These are phyloP conservation scores for Candida sonorensis DNA, from an alignment of 805 yeast species.

Conservation along the genomic window DNA sequence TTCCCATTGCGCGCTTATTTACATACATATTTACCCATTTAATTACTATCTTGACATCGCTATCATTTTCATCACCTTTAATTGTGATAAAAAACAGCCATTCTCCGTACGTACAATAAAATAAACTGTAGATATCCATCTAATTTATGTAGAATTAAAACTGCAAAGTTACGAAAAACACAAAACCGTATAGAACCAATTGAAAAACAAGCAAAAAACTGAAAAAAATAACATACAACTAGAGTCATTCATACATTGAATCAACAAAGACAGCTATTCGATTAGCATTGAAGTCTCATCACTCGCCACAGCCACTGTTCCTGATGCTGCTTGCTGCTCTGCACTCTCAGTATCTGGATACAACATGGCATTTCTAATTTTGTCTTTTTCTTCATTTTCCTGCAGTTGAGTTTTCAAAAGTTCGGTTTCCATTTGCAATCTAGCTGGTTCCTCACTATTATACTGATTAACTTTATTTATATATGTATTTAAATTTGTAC, in stretches of 20 bases:
- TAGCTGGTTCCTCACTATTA: constrained; percentile 41
- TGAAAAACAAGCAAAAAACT: too few relatives aligned
- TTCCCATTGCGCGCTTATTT: constrained; percentile 1
- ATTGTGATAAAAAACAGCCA: too few relatives aligned
- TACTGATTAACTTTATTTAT: constrained; percentile 56
- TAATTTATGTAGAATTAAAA: too few relatives aligned
- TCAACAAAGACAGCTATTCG: too few relatives aligned
- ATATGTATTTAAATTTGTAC: constrained; percentile 64
- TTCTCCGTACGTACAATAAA: too few relatives aligned
- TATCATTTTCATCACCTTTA: too few relatives aligned
- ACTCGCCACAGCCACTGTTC: not conserved
- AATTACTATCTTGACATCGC: too few relatives aligned
- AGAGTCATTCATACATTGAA: too few relatives aligned
- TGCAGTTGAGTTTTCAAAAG: constrained; percentile 19
- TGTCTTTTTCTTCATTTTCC: constrained; percentile 29
- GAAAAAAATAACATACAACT: too few relatives aligned
- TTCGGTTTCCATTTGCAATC: constrained; percentile 35
- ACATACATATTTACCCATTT: not conserved
- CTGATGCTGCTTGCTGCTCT: constrained; percentile 6
- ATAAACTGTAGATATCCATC: too few relatives aligned
- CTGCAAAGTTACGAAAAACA: too few relatives aligned
- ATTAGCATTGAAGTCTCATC: not conserved
- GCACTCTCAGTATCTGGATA: constrained; percentile 16
- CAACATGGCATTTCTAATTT: constrained; percentile 19
- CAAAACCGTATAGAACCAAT: too few relatives aligned